phyloP scores from a whole-genome alignment of 148 eudicot species.

The Fagopyrum homotropicum region DNA sequence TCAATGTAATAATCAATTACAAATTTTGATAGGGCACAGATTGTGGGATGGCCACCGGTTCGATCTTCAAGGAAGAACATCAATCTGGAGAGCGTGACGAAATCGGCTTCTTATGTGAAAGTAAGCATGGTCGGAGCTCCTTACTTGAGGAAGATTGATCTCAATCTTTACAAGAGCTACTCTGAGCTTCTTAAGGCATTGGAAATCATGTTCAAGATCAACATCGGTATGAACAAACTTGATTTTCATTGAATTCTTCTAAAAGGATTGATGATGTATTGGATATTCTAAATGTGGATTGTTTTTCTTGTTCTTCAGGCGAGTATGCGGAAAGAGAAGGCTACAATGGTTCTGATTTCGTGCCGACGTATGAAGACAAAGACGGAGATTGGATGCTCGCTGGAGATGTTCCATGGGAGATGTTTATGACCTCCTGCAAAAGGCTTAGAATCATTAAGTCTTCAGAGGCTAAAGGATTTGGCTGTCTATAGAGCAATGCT shows the following conservation, averaged over 20 bases:
- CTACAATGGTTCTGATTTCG: conserved; percentile 28
- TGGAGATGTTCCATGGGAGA: conserved; percentile 92
- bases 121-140: conserved; percentile 57
- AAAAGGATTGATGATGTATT: background rate
- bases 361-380: conserved; percentile 36
- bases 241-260: background rate
- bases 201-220: conserved; percentile 42
- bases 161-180: conserved; percentile 30
- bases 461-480: conserved; percentile 73
- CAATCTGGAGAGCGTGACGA: conserved; percentile 17
- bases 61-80: conserved; percentile 32
- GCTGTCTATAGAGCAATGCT: conserved; percentile 15
- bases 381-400: conserved; percentile 61
- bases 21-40: conserved; percentile 21
- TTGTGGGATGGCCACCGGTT: conserved; percentile 49
- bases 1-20: background rate
- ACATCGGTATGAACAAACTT: conserved; percentile 11
- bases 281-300: background rate
- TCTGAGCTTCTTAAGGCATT: conserved; percentile 30
- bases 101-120: conserved; percentile 24
- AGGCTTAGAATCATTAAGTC: conserved; percentile 76
- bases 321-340: conserved; percentile 31
- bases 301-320: background rate
- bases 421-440: conserved; percentile 66
- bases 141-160: conserved; percentile 40